phyloP scores from a whole-genome alignment of 768 basidiomycete species.

The Lactifluus piperatus region DNA sequence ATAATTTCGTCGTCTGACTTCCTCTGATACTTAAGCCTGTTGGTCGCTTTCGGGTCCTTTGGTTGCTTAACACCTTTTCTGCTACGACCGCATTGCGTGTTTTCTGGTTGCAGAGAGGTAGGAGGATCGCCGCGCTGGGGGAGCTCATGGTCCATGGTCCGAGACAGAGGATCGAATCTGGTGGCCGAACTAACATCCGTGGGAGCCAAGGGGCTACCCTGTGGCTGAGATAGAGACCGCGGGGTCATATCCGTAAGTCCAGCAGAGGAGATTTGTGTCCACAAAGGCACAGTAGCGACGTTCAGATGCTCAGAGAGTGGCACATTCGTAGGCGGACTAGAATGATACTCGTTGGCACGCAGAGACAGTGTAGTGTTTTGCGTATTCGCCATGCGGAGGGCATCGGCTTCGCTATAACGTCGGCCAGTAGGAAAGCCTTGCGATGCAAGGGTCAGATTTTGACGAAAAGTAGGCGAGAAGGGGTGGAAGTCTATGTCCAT shows the following conservation, averaged over 20 bases:
- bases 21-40: neutral
- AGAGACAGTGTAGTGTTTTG: neutral
- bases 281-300: neutral
- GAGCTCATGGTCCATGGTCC: neutral
- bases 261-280: neutral
- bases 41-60: constrained; percentile 1
- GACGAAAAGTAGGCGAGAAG: neutral
- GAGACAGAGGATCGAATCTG: neutral
- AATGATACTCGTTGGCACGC: neutral
- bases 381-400: neutral
- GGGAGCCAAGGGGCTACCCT: neutral
- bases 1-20: neutral
- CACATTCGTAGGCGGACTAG: neutral
- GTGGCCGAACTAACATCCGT: neutral
- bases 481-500: too few relatives aligned
- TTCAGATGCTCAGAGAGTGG: neutral
- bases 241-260: neutral
- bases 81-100: neutral
- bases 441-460: neutral
- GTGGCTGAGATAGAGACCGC: neutral
- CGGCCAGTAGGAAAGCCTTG: neutral
- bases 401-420: neutral
- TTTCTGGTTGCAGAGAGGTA: neutral
- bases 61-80: neutral
- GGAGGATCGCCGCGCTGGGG: neutral